A percentile compares a stretch with the other conserved stretches of the same genome.
Evolutionary conservation across 2,329 filamentous ascomycete species (phyloP).

Genomic region (Sarocladium kiliense): DNA sequence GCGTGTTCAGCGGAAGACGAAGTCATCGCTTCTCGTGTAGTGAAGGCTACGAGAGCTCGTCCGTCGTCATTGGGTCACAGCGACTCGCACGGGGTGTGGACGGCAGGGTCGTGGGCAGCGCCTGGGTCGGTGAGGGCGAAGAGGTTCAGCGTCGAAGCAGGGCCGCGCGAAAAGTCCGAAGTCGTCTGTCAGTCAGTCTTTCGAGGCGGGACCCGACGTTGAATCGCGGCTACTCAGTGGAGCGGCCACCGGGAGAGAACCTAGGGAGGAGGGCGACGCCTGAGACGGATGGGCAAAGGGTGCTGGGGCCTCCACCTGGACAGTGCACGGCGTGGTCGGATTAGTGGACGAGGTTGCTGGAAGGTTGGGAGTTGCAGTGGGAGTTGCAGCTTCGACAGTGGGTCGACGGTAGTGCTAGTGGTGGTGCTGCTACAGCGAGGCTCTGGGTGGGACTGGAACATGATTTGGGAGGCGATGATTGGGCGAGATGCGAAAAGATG

Average conservation of each 20-base stretch:
- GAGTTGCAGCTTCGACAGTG: background rate
- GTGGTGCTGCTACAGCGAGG: background rate
- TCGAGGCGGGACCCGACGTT: background rate
- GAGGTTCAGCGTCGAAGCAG: background rate
- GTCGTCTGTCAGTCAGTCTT: background rate
- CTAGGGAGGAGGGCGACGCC: background rate
- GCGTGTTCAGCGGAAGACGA: slow-evolving; percentile 45
- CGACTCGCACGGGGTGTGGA: background rate
- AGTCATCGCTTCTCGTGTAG: slow-evolving; percentile 51
- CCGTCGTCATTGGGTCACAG: slow-evolving; percentile 33
- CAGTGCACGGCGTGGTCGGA: slow-evolving; percentile 1
- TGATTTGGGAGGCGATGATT: background rate
- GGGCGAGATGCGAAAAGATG: background rate
- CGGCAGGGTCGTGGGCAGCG: slow-evolving; percentile 11
- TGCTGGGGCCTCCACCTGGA: background rate
- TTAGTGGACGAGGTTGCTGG: background rate
- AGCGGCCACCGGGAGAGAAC: too few relatives aligned
- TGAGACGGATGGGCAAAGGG: background rate
- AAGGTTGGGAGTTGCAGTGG: background rate
- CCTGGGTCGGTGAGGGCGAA: background rate
- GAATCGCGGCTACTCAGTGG: slow-evolving; percentile 7
- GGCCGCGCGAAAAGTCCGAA: slow-evolving; percentile 9
- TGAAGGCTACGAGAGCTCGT: slow-evolving; percentile 42
- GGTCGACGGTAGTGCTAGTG: too few relatives aligned
- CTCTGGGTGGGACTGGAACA: background rate